These are phyloP conservation scores for Colletotrichum sp. DNA, from an alignment of 2,329 filamentous ascomycete species.

Conservation along the genomic window DNA sequence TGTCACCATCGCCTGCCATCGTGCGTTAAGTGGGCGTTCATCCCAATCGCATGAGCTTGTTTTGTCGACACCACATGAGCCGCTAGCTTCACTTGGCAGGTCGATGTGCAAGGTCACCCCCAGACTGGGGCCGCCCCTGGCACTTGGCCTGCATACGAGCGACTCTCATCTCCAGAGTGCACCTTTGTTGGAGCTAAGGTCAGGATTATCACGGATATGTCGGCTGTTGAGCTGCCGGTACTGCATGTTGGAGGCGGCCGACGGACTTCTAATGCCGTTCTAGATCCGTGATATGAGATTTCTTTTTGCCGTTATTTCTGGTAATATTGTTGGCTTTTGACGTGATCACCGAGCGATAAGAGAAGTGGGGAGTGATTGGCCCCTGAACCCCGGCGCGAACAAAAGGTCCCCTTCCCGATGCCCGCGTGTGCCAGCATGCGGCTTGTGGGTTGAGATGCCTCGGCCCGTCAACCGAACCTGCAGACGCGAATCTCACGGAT, in stretches of 20 bases:
- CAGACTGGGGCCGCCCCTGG: not conserved
- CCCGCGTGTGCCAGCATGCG: not conserved
- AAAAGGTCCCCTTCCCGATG: not conserved
- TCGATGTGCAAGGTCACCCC: not conserved
- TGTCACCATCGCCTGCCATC: not conserved
- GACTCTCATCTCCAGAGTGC: not conserved
- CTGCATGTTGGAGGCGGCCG: not conserved
- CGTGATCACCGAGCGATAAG: not conserved
- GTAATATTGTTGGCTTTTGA: not conserved
- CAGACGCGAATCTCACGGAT: not conserved
- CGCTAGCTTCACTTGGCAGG: conserved; percentile 15
- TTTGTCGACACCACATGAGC: not conserved
- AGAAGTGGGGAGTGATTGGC: not conserved
- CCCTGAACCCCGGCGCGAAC: not conserved
- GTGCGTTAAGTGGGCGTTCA: not conserved
- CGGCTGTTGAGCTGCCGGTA: not conserved
- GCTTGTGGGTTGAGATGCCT: not conserved
- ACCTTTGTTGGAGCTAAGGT: not conserved
- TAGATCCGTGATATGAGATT: not conserved
- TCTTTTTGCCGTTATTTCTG: not conserved
- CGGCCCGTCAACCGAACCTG: not conserved
- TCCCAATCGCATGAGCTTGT: not conserved
- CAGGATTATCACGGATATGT: not conserved
- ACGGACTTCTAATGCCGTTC: not conserved
- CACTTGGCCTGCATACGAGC: not conserved